A percentile compares a stretch with the other conserved stretches of the same genome.
Conservation (phyloP, 352 stramenopile genomes). For the Pythium rishiriense region DNA sequence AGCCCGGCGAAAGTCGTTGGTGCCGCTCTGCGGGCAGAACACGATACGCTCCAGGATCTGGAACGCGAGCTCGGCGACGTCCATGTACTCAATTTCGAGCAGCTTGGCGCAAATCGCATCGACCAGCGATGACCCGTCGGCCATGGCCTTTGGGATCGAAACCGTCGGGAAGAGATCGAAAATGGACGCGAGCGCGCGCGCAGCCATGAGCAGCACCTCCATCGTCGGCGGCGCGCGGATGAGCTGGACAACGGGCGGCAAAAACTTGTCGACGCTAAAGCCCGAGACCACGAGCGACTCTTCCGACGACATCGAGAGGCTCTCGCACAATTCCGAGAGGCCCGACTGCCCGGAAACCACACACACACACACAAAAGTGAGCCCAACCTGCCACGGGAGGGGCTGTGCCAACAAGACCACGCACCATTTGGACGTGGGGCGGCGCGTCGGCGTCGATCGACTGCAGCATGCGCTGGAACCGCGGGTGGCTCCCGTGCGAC, state of each 20-base stretch:
- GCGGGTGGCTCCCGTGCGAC: conserved; percentile 23
- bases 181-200: conserved; percentile 52
- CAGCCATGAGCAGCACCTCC: conserved; percentile 62
- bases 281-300: conserved; percentile 64
- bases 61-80: conserved; percentile 70
- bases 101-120: conserved; percentile 67
- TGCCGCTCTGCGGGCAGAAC: conserved; percentile 18
- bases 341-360: conserved; percentile 26
- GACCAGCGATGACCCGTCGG: conserved; percentile 37
- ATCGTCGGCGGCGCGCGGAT: conserved; percentile 47
- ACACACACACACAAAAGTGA: not conserved
- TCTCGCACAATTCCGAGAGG: conserved; percentile 64
- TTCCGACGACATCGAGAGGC: conserved; percentile 69
- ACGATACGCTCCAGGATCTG: conserved; percentile 70
- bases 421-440: conserved; percentile 45
- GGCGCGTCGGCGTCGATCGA: conserved; percentile 37
- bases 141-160: conserved; percentile 45
- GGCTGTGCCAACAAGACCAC: conserved; percentile 11
- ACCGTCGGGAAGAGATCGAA: conserved; percentile 54
- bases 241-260: conserved; percentile 43
- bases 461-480: conserved; percentile 49
- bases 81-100: conserved; percentile 83
- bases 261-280: conserved; percentile 62
- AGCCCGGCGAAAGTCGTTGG: conserved; percentile 35
- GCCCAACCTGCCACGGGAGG: not conserved